Conservation (phyloP, 164 flowering plant genomes). For the Chimonanthus praecox region DNA sequence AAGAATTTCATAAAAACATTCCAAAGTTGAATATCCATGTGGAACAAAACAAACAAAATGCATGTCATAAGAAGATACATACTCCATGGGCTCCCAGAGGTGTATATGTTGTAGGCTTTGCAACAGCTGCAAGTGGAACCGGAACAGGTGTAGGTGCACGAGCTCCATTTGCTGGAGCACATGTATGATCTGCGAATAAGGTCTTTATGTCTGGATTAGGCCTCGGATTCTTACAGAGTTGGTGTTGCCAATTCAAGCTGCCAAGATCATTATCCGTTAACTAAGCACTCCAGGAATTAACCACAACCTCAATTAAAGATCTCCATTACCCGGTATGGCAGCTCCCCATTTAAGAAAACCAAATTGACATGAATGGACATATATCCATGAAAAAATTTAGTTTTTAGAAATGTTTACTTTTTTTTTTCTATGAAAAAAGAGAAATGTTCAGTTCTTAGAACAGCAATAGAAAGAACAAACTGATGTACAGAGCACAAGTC, state of each 20-base stretch:
- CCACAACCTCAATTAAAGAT: neutral
- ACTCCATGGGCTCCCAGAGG: constrained; percentile 76
- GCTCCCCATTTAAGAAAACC: too few relatives aligned
- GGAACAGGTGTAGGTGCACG: constrained; percentile 63
- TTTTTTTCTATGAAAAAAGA: too few relatives aligned
- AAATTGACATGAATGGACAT: too few relatives aligned
- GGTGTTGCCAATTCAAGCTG: constrained; percentile 98
- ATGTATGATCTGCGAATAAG: constrained; percentile 74
- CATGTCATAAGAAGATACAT: constrained; percentile 15
- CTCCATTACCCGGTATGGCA: neutral
- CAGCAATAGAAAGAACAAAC: too few relatives aligned
- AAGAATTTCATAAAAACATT: neutral
- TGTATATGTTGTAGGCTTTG: constrained; percentile 59
- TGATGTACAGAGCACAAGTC: neutral
- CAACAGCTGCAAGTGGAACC: constrained; percentile 63
- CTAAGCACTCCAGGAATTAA: constrained; percentile 8
- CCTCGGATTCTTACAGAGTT: constrained; percentile 85
- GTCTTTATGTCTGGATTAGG: constrained; percentile 92
- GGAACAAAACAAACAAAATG: neutral
- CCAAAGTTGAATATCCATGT: neutral
- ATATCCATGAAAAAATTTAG: too few relatives aligned
- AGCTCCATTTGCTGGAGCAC: constrained; percentile 77
- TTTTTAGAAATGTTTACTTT: too few relatives aligned
- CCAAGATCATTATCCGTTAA: constrained; percentile 12
- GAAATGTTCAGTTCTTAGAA: too few relatives aligned